Conservation (phyloP, 2,329 filamentous ascomycete genomes). For the Coleophoma cylindrospora region DNA sequence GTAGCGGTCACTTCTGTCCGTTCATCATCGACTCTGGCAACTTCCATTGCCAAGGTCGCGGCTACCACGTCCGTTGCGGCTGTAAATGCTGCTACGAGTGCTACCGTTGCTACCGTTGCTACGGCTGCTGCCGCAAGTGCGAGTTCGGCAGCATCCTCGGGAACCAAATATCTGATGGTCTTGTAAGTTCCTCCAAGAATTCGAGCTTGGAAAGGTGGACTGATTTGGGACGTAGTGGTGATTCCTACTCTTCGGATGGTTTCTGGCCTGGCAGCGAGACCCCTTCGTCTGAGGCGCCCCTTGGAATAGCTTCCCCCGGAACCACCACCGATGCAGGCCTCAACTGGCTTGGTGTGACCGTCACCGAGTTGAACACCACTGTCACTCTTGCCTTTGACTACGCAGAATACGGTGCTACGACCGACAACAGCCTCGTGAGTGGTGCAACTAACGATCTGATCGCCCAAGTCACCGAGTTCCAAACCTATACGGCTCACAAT, state of each 20-base stretch:
- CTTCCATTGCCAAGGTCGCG: background rate
- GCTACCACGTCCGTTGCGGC: background rate
- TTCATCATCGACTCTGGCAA: background rate
- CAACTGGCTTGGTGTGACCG: background rate
- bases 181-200: background rate
- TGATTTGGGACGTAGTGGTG: background rate
- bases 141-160: background rate
- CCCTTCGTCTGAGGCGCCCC: background rate
- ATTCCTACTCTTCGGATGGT: conserved; percentile 1
- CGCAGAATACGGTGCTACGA: conserved; percentile 1
- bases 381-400: background rate
- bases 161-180: conserved; percentile 2
- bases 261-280: background rate
- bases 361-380: background rate
- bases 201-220: background rate
- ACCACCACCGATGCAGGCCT: background rate
- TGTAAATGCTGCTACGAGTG: background rate
- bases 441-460: conserved; percentile 1
- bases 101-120: background rate
- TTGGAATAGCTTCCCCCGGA: background rate
- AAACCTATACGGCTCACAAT: conserved; percentile 1
- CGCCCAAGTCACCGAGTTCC: background rate
- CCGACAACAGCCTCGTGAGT: background rate
- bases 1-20: background rate
- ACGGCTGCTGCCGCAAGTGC: background rate